Evolutionary conservation across 768 basidiomycete genomes (phyloP).

Genomic region (Artomyces pyxidatus): DNA sequence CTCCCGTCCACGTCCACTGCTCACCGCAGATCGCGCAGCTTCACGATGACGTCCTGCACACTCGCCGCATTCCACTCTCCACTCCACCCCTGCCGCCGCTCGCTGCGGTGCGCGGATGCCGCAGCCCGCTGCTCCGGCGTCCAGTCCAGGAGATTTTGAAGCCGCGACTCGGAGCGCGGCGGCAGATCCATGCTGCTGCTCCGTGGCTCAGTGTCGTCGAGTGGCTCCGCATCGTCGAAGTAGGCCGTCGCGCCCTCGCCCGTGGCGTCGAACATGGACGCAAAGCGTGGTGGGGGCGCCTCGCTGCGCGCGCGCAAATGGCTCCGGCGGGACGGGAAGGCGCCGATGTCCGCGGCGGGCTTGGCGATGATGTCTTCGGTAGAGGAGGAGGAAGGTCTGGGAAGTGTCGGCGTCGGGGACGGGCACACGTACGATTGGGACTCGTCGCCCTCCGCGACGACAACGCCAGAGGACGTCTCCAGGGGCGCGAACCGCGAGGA

Average conservation of each 20-base stretch:
- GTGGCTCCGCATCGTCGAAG: neutral
- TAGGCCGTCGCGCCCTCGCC: no score
- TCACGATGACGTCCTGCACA: constrained; percentile 14
- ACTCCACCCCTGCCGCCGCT: constrained; percentile 15
- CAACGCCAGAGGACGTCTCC: no score
- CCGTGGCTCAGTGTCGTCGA: no score
- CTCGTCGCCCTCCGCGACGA: no score
- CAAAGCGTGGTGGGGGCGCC: neutral
- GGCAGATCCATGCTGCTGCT: no score
- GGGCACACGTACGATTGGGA: no score
- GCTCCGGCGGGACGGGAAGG: neutral
- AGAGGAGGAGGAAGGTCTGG: neutral
- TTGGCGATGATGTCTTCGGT: neutral
- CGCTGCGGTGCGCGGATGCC: constrained; percentile 9
- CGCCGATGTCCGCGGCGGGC: neutral
- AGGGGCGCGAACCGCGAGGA: no score
- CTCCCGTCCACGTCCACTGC: neutral
- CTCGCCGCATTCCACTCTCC: constrained; percentile 15
- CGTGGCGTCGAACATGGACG: neutral
- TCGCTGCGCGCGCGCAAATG: neutral
- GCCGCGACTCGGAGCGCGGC: no score
- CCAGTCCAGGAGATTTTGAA: no score
- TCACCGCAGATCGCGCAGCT: constrained; percentile 12
- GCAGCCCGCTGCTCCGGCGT: no score
- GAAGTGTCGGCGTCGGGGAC: neutral